phyloP scores from a whole-genome alignment of 352 stramenopile genomes.

The Thalassiosira oceanica region DNA sequence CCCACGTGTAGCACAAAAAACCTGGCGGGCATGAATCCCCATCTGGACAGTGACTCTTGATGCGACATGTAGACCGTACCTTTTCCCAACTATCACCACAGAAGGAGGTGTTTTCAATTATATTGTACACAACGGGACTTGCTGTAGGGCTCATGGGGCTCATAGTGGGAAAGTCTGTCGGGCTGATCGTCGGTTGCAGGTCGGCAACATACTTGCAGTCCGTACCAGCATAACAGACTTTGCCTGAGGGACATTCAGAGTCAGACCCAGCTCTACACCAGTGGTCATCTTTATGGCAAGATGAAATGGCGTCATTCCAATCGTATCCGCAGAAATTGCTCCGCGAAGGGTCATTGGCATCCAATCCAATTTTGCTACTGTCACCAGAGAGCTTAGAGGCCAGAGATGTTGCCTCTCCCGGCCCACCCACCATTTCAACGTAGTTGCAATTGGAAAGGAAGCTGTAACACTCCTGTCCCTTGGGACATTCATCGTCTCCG shows the following conservation, averaged over 20 bases:
- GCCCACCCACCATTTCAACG: conserved; percentile 30
- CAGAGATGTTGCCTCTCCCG: background rate
- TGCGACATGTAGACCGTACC: conserved; percentile 21
- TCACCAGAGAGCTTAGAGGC: background rate
- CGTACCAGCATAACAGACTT: conserved; percentile 32
- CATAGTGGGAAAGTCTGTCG: conserved; percentile 18
- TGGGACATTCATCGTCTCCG: conserved; percentile 32
- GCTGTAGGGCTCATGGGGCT: background rate
- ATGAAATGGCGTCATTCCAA: conserved; percentile 34
- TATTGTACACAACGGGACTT: conserved; percentile 21
- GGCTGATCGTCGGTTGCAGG: conserved; percentile 21
- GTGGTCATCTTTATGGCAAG: conserved; percentile 21
- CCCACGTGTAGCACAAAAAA: conserved; percentile 25
- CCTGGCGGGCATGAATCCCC: conserved; percentile 17
- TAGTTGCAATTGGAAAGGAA: conserved; percentile 35
- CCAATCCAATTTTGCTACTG: conserved; percentile 4
- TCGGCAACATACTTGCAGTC: conserved; percentile 34
- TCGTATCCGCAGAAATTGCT: conserved; percentile 35
- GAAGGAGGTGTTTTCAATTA: conserved; percentile 34
- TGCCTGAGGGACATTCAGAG: conserved; percentile 34
- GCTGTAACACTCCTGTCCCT: conserved; percentile 27
- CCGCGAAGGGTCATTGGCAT: conserved; percentile 10
- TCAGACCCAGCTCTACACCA: conserved; percentile 36
- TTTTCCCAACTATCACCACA: conserved; percentile 34
- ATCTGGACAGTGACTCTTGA: conserved; percentile 27